Evolutionary conservation across 129 eudicot genomes (phyloP).

Genomic region (Chrysanthemum makinoi): DNA sequence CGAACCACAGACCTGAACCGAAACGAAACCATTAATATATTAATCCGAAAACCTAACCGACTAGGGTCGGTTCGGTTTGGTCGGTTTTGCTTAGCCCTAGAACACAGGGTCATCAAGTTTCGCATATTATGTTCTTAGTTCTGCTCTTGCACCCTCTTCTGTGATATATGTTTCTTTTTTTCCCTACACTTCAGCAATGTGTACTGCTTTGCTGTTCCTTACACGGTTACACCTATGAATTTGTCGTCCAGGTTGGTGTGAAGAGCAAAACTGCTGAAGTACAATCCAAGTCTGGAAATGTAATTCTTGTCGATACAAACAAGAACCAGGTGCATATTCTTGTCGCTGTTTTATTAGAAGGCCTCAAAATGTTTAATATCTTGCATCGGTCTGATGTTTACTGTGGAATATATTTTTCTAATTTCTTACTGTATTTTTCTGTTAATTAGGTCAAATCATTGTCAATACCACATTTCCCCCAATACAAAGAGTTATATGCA

Average conservation of each 20-base stretch:
- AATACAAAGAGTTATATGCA: slow-evolving; percentile 60
- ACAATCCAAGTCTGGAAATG: slow-evolving; percentile 78
- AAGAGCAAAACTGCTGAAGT: slow-evolving; percentile 87
- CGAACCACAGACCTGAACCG: too few species aligned
- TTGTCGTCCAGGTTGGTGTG: slow-evolving; percentile 75
- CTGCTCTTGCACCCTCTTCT: not conserved
- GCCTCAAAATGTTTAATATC: not conserved
- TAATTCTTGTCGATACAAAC: slow-evolving; percentile 74
- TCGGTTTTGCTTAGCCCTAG: too few species aligned
- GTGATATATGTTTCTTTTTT: slow-evolving; percentile 9
- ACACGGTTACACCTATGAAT: slow-evolving; percentile 26
- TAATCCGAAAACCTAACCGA: too few species aligned
- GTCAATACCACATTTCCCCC: slow-evolving; percentile 78
- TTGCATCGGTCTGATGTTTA: not conserved
- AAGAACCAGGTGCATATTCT: slow-evolving; percentile 76
- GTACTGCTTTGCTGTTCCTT: not conserved
- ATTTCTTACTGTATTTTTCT: slow-evolving; percentile 6
- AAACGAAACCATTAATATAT: too few species aligned
- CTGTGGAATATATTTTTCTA: not conserved
- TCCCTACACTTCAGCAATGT: slow-evolving; percentile 4
- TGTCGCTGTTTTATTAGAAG: not conserved
- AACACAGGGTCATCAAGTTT: too few species aligned
- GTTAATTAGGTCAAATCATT: slow-evolving; percentile 67
- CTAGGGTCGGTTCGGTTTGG: too few species aligned
- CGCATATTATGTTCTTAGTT: too few species aligned